A percentile compares a stretch with the other conserved stretches of the same genome.
These are phyloP conservation scores for Phytophthora pseudosyringae DNA, from an alignment of 352 stramenopile species.

Conservation along the genomic window DNA sequence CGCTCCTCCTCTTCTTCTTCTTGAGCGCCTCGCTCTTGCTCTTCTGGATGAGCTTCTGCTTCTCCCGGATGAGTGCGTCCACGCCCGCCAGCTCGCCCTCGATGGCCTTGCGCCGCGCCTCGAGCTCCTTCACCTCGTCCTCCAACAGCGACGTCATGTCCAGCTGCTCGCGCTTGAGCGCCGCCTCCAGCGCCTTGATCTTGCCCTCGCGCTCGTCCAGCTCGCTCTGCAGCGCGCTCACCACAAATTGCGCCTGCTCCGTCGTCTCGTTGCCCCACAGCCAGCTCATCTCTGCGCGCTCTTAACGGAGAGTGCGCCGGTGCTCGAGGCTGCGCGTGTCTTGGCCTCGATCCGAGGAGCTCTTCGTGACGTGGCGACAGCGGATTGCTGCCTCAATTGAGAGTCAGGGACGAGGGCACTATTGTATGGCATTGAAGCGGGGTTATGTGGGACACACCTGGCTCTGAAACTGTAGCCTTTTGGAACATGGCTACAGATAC, in stretches of 20 bases:
- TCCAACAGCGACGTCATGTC: slow-evolving; percentile 64
- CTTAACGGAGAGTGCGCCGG: neutral
- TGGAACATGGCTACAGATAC: slow-evolving; percentile 4
- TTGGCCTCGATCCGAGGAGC: slow-evolving; percentile 4
- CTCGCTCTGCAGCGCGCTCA: slow-evolving; percentile 81
- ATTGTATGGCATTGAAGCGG: slow-evolving; percentile 2
- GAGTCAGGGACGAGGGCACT: slow-evolving; percentile 29
- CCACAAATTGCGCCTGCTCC: slow-evolving; percentile 86
- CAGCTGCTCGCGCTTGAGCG: slow-evolving; percentile 77
- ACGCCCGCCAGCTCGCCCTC: slow-evolving; percentile 55
- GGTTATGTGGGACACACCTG: neutral
- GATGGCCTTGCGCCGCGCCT: slow-evolving; percentile 49
- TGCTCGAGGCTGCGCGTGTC: neutral
- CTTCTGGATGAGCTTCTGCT: slow-evolving; percentile 64
- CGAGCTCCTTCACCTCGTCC: slow-evolving; percentile 74
- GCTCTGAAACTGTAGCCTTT: slow-evolving; percentile 5
- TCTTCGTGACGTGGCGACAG: slow-evolving; percentile 28
- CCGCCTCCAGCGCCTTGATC: slow-evolving; percentile 80
- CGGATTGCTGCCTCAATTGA: slow-evolving; percentile 11
- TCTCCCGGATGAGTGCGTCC: slow-evolving; percentile 64
- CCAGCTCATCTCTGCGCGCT: slow-evolving; percentile 62
- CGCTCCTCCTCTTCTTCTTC: slow-evolving; percentile 48
- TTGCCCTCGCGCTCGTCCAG: slow-evolving; percentile 83
- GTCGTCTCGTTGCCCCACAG: slow-evolving; percentile 87
- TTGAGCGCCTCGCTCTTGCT: slow-evolving; percentile 49